A percentile compares a stretch with the other conserved stretches of the same genome.
Conservation (phyloP, 495 filamentous ascomycete genomes). For the Daldinia bambusicola region DNA sequence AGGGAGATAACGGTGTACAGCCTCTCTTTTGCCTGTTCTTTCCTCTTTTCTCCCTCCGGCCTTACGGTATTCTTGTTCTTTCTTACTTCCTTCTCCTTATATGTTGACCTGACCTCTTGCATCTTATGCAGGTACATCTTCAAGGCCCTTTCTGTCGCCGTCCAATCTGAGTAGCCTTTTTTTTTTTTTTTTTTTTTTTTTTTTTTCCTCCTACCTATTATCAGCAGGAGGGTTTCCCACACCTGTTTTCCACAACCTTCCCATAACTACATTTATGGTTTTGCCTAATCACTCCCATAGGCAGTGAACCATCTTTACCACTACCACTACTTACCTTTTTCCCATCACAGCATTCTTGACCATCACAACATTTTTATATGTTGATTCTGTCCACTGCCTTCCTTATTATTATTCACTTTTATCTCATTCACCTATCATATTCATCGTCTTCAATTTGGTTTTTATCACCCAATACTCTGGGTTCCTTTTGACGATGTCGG, state of each 20-base stretch:
- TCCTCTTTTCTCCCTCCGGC: background rate
- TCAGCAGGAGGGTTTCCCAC: no score
- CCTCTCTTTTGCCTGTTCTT: background rate
- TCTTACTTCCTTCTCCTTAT: background rate
- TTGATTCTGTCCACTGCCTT: background rate
- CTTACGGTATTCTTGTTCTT: background rate
- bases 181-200: background rate
- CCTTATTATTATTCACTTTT: no score
- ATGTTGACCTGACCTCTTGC: background rate
- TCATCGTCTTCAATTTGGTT: no score
- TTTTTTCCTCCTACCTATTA: background rate
- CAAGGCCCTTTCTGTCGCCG: background rate
- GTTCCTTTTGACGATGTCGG: background rate
- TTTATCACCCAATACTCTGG: background rate
- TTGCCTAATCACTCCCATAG: background rate
- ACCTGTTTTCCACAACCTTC: background rate
- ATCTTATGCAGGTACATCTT: background rate
- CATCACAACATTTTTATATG: background rate
- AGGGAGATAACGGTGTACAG: background rate
- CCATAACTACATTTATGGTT: background rate
- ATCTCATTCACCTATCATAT: no score
- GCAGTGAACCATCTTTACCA: background rate
- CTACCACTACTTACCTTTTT: background rate
- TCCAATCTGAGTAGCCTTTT: no score
- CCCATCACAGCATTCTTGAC: background rate